Evolutionary conservation across 257 asterid genomes (phyloP).

Genomic region (Rehmannia glutinosa): DNA sequence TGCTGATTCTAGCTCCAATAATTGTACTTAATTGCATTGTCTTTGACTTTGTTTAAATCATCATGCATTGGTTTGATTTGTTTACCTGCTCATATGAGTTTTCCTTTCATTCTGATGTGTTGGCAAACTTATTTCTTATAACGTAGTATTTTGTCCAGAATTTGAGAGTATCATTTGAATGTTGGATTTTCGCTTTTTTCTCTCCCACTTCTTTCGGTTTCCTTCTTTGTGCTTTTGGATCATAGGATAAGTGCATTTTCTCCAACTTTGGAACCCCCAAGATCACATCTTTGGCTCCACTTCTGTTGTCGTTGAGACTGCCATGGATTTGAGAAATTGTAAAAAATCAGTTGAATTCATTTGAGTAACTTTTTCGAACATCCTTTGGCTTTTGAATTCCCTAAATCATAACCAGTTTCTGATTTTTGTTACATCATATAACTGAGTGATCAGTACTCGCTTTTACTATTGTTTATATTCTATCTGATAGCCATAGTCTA

Average conservation of each 20-base stretch:
- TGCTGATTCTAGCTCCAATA: background rate
- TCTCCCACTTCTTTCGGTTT: background rate
- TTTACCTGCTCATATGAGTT: background rate
- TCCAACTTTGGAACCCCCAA: background rate
- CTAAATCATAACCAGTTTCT: background rate
- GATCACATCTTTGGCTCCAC: background rate
- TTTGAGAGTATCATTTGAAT: background rate
- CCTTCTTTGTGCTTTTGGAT: background rate
- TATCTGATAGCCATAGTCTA: background rate
- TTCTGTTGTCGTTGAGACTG: background rate
- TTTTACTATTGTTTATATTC: slow-evolving; percentile 1
- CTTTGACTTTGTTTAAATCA: background rate
- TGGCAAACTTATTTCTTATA: background rate
- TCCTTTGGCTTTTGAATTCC: background rate
- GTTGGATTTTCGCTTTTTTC: background rate
- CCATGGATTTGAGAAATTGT: background rate
- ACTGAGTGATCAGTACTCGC: background rate
- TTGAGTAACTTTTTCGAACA: background rate
- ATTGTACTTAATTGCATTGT: background rate
- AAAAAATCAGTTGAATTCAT: background rate
- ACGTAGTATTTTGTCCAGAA: background rate
- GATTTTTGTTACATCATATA: background rate
- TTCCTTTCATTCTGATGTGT: background rate
- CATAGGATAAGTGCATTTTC: background rate
- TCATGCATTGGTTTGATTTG: background rate